These are phyloP conservation scores for Xylaria grammica DNA, from an alignment of 495 filamentous ascomycete genomes.

Conservation along the genomic window DNA sequence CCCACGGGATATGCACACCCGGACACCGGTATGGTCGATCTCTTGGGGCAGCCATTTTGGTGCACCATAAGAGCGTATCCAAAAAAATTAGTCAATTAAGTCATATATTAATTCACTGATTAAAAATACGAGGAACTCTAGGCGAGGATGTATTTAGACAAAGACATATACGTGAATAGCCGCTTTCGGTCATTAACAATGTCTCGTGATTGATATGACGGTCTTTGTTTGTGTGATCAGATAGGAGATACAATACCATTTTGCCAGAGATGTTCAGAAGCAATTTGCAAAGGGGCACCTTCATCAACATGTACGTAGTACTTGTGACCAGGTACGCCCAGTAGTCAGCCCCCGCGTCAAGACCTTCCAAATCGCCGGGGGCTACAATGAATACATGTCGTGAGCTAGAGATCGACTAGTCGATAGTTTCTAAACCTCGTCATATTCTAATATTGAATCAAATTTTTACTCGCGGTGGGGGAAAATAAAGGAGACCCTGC, in stretches of 20 bases:
- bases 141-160: background rate
- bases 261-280: background rate
- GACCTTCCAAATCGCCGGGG: no score
- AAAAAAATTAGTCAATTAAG: background rate
- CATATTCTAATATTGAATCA: no score
- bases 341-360: no score
- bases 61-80: background rate
- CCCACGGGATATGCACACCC: background rate
- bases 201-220: background rate
- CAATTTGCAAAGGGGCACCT: no score
- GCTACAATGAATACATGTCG: no score
- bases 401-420: no score
- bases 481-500: background rate
- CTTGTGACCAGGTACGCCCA: no score
- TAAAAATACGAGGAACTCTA: background rate
- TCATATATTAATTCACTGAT: no score
- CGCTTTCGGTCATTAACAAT: conserved; percentile 8
- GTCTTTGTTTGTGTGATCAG: background rate
- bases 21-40: conserved; percentile 4
- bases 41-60: background rate
- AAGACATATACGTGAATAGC: background rate
- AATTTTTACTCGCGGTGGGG: no score
- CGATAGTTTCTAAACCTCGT: no score
- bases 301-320: background rate
- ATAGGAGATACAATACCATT: background rate